A percentile compares a stretch with the other conserved stretches of the same genome.
Evolutionary conservation across 164 flowering plant species (phyloP).

Genomic region (Akebia trifoliata): DNA sequence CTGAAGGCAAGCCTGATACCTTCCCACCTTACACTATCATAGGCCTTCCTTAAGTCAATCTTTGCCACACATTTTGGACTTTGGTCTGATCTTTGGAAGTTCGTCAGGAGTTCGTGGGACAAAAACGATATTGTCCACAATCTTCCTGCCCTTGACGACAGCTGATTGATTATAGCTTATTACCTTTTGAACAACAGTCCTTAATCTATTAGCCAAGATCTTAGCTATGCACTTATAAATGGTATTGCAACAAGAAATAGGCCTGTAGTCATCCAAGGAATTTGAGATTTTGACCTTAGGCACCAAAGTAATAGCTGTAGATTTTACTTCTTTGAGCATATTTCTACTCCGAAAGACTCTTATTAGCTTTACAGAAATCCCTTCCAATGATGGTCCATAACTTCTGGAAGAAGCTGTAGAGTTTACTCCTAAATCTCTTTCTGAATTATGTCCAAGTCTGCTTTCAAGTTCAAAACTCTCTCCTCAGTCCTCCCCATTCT

Average conservation of each 20-base stretch:
- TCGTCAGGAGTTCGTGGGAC: not conserved
- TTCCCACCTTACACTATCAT: not conserved
- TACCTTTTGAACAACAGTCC: not conserved
- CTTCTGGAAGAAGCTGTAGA: not conserved
- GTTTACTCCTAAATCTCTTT: no score
- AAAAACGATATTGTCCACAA: not conserved
- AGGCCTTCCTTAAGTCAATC: not conserved
- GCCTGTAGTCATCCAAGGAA: not conserved
- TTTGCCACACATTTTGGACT: not conserved
- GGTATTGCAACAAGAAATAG: not conserved
- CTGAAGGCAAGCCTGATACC: not conserved
- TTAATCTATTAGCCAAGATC: not conserved
- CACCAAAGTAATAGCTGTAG: not conserved
- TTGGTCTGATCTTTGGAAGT: not conserved
- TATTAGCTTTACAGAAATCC: not conserved
- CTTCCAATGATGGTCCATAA: not conserved
- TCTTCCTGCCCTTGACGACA: not conserved
- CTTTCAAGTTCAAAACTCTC: no score
- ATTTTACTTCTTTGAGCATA: not conserved
- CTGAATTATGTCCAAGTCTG: no score
- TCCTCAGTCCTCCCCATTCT: no score
- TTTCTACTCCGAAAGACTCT: not conserved
- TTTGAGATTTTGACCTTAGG: not conserved
- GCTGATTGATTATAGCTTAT: not conserved
- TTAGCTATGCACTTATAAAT: not conserved